Evolutionary conservation across 805 yeast genomes (phyloP).

Genomic region (Ogataea allantospora): DNA sequence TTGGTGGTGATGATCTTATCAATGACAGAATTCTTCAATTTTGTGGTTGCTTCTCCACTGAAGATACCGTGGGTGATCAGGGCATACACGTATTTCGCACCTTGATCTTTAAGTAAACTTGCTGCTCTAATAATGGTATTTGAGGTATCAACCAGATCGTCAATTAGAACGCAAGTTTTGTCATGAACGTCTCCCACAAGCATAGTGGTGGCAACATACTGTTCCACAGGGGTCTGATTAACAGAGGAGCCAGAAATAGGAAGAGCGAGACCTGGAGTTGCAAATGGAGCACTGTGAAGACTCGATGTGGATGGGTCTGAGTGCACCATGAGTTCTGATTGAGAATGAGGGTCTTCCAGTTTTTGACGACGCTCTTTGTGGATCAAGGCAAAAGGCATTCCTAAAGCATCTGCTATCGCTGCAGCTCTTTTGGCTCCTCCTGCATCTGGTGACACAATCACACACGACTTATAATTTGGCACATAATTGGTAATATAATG

Average conservation of each 20-base stretch:
- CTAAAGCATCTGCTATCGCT: conserved; percentile 85
- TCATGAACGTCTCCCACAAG: conserved; percentile 92
- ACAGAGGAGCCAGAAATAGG: conserved; percentile 19
- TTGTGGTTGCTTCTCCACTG: conserved; percentile 82
- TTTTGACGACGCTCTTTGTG: conserved; percentile 84
- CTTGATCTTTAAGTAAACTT: conserved; percentile 84
- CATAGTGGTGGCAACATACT: conserved; percentile 76
- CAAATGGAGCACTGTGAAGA: conserved; percentile 16
- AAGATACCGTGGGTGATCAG: conserved; percentile 90
- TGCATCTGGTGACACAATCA: conserved; percentile 95
- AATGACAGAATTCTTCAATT: conserved; percentile 65
- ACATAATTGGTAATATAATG: conserved; percentile 76
- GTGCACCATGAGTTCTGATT: conserved; percentile 12
- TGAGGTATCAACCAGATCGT: conserved; percentile 92
- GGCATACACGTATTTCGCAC: conserved; percentile 84
- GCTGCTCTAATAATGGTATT: conserved; percentile 93
- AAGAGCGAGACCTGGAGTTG: conserved; percentile 6
- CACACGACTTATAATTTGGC: conserved; percentile 79
- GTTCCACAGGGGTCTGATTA: conserved; percentile 19
- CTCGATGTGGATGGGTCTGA: conserved; percentile 20
- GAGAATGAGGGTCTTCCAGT: conserved; percentile 28
- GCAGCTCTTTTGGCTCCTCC: conserved; percentile 99
- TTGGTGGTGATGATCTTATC: conserved; percentile 88
- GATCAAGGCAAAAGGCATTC: conserved; percentile 87
- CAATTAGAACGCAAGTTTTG: conserved; percentile 84